Percentiles rank a stretch among this genome's conserved stretches.
These are phyloP conservation scores for Podochytrium sp. DNA, from an alignment of 192 early-diverging fungal species.

Conservation along the genomic window DNA sequence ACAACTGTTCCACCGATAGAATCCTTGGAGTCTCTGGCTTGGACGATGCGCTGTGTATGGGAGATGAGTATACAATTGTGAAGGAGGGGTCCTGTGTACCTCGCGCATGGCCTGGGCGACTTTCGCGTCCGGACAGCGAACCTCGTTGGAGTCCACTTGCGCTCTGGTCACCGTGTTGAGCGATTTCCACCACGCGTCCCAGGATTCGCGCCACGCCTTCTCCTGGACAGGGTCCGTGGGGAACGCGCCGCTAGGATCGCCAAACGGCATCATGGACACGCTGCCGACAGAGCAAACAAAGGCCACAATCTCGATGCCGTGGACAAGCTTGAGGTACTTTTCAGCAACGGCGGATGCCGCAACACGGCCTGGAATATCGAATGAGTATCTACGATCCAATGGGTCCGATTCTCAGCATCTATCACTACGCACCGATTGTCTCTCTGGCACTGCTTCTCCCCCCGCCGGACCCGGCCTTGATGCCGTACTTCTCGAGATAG, in stretches of 20 bases:
- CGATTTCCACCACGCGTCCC: slow-evolving; percentile 58
- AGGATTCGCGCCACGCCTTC: slow-evolving; percentile 61
- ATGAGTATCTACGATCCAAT: too few species aligned
- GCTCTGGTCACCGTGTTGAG: slow-evolving; percentile 72
- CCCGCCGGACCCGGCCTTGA: slow-evolving; percentile 94
- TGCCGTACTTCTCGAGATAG: slow-evolving; percentile 92
- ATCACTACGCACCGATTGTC: slow-evolving; percentile 89
- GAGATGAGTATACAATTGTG: slow-evolving; percentile 3
- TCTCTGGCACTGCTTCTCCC: slow-evolving; percentile 94
- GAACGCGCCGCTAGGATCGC: slow-evolving; percentile 48
- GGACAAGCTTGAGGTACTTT: slow-evolving; percentile 82
- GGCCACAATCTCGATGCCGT: slow-evolving; percentile 90
- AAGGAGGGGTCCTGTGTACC: slow-evolving; percentile 45
- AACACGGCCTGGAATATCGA: slow-evolving; percentile 91
- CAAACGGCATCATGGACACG: slow-evolving; percentile 73
- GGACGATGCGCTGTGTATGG: slow-evolving; percentile 68
- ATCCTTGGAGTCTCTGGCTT: slow-evolving; percentile 79
- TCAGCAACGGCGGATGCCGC: slow-evolving; percentile 98
- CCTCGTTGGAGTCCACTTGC: slow-evolving; percentile 80
- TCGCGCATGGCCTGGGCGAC: slow-evolving; percentile 80
- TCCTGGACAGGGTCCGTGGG: slow-evolving; percentile 54
- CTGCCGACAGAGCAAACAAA: slow-evolving; percentile 90
- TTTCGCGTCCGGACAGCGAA: slow-evolving; percentile 85
- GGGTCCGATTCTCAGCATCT: too few species aligned
- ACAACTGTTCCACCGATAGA: slow-evolving; percentile 95